Evolutionary conservation across 768 basidiomycete species (phyloP), one percentile per base, ranked within the genome.

Genomic region (Mycena sanguinolenta): DNA sequence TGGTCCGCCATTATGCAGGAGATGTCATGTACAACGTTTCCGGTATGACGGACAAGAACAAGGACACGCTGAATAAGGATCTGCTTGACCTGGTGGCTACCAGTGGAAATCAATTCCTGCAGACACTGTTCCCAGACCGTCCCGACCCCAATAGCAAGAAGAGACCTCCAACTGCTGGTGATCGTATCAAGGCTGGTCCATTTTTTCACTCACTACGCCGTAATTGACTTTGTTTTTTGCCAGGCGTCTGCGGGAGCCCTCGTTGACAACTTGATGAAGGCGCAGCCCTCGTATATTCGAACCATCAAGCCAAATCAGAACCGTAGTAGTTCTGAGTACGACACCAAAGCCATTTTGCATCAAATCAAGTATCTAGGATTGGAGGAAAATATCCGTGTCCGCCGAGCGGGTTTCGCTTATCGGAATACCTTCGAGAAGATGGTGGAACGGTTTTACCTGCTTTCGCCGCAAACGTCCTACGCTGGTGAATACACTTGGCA

Each of bases 31-130:
- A 99, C 84, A 98, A 97, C 71, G 91, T 99, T 16, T 79, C 93
- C 9, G 98, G 98, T 3, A 99, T 99, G 97, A 99, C 98, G 19
- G 98, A 99, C 82, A 99, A 99, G 88, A 99, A 99, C 86, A 99
- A 99, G 87, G 98, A 99, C 77, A 90, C 95, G 1, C 86, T 99
- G 60, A 88, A 96, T 81, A 99, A 98, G 80, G 98, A 99, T 78
- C 83, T 99, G 21, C 85, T 99, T 64, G 97, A 99, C 75, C 88
- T 99, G 52, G 85, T 99, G 64, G 93, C 90, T 8, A 83, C 85
- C 52, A 95, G 94, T 73, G 84, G 88, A 17, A 97, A 98, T 77
- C 82, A 87, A 53, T 99, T 99, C 86, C 77, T 99, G 69, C 95
- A 96, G 77, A 84, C 85, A 0, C 79, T 99, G 4, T 99, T 99